Percentiles rank a stretch among this genome's conserved stretches.
phyloP scores from a whole-genome alignment of 441 rosid species.

The Jatropha multifida region DNA sequence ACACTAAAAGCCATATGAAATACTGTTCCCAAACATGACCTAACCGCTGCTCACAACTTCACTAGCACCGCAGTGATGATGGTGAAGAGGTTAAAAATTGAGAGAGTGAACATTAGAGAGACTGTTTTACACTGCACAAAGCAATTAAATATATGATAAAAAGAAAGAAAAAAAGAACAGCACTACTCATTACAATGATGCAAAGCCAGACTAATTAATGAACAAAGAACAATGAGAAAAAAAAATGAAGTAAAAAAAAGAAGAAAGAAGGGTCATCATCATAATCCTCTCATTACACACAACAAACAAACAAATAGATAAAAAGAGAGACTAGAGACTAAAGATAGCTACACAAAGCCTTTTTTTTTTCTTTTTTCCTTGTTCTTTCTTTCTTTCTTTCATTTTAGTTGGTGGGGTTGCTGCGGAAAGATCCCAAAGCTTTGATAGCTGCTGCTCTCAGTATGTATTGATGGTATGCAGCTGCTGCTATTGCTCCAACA shows the following conservation, averaged over 20 bases:
- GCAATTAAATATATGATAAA: not conserved
- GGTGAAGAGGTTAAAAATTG: too few species aligned
- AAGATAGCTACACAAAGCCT: not conserved
- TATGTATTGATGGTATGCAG: conserved; percentile 33
- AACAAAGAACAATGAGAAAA: conserved; percentile 13
- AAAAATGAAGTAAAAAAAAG: too few species aligned
- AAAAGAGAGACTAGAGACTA: not conserved
- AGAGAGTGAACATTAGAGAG: too few species aligned
- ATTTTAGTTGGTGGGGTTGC: conserved; percentile 38
- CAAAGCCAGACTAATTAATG: conserved; percentile 26
- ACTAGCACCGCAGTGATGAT: too few species aligned
- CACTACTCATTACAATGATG: conserved; percentile 29
- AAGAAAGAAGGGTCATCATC: not conserved
- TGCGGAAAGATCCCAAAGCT: conserved; percentile 38
- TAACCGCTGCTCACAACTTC: too few species aligned
- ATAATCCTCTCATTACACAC: conserved; percentile 28
- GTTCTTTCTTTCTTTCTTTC: not conserved
- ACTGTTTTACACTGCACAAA: not conserved
- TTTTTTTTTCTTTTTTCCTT: not conserved
- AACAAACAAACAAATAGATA: conserved; percentile 26
- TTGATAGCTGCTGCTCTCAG: conserved; percentile 35
- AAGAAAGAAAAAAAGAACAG: not conserved
- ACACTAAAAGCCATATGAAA: too few species aligned
- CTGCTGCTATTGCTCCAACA: conserved; percentile 35
- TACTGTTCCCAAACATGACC: too few species aligned